These are phyloP conservation scores for Acacia acuminata DNA, from an alignment of 306 rosid genomes.

Conservation along the genomic window DNA sequence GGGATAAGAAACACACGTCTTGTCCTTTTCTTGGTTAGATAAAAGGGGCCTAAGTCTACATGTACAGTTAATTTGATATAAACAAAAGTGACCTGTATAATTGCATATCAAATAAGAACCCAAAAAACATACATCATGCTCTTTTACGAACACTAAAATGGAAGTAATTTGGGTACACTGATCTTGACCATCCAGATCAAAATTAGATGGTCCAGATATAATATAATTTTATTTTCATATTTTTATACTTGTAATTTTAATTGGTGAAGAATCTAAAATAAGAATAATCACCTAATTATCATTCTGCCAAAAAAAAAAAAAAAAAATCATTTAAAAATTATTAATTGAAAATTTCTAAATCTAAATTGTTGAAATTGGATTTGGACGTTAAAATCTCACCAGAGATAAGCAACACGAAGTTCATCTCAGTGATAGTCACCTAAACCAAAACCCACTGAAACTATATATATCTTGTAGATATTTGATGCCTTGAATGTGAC, in stretches of 20 bases:
- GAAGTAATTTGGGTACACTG: neutral
- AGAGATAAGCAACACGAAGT: neutral
- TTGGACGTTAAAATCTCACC: neutral
- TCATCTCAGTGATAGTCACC: neutral
- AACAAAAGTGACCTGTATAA: conserved; percentile 9
- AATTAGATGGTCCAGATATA: neutral
- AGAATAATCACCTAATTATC: neutral
- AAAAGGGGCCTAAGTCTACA: neutral
- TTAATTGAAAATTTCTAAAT: neutral
- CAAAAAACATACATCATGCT: conserved; percentile 11
- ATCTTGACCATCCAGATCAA: neutral
- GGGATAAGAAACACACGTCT: neutral
- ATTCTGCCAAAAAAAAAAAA: neutral
- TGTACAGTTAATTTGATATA: conserved; percentile 24
- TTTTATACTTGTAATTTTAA: neutral
- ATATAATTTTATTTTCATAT: neutral
- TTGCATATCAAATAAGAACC: conserved; percentile 14
- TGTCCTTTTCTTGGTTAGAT: neutral
- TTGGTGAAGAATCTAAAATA: neutral
- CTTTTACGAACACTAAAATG: neutral
- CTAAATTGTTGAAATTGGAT: neutral
- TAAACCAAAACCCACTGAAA: neutral
- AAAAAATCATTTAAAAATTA: neutral
- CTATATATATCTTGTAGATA: neutral
- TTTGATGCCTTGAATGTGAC: conserved; percentile 13